These are phyloP conservation scores for Pyricularia grisea DNA, from an alignment of 2,329 filamentous ascomycete genomes.

Conservation along the genomic window DNA sequence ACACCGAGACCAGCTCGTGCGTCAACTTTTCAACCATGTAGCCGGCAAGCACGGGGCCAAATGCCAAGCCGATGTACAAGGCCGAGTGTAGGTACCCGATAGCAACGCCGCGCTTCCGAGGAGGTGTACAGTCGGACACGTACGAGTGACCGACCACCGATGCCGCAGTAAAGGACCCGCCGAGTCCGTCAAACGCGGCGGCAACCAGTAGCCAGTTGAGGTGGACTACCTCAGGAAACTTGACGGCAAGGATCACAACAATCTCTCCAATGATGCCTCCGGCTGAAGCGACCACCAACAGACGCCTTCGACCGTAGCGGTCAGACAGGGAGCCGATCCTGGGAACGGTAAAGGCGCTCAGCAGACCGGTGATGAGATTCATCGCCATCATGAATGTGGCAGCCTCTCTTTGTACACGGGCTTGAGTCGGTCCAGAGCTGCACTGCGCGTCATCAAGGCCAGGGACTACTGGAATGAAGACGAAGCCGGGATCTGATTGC, in stretches of 20 bases:
- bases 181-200: constrained; percentile 69
- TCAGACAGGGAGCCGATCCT: constrained; percentile 81
- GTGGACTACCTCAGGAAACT: constrained; percentile 60
- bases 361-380: constrained; percentile 62
- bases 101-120: constrained; percentile 67
- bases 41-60: constrained; percentile 75
- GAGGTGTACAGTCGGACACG: constrained; percentile 77
- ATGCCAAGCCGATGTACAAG: constrained; percentile 78
- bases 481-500: constrained; percentile 46
- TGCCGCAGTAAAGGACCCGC: constrained; percentile 80
- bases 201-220: constrained; percentile 75
- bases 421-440: constrained; percentile 36
- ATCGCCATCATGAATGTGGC: constrained; percentile 71
- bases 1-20: constrained; percentile 61
- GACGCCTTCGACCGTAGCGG: constrained; percentile 66
- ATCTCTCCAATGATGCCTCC: constrained; percentile 69
- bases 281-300: constrained; percentile 64
- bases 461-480: constrained; percentile 54
- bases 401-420: constrained; percentile 68
- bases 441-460: constrained; percentile 72
- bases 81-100: constrained; percentile 89
- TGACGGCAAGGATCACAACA: constrained; percentile 69
- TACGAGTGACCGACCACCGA: constrained; percentile 75
- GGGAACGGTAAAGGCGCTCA: constrained; percentile 75
- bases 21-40: constrained; percentile 71